Evolutionary conservation across 2,329 filamentous ascomycete species (phyloP).

Genomic region (Pestalotiopsis sp.): DNA sequence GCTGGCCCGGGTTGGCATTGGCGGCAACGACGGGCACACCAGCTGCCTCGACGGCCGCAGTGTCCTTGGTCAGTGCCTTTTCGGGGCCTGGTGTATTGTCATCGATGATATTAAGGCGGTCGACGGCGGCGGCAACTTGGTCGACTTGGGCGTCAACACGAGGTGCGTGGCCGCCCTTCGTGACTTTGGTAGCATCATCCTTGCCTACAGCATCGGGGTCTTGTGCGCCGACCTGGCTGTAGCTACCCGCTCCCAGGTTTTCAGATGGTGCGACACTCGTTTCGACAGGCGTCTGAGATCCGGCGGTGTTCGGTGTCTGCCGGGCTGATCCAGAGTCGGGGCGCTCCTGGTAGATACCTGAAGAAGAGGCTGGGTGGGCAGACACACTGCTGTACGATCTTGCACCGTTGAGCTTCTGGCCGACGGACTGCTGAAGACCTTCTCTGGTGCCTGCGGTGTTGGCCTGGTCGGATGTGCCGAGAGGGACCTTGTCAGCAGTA

Average conservation of each 20-base stretch:
- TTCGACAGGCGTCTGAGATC: conserved; percentile 16
- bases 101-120: conserved; percentile 26
- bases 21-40: conserved; percentile 27
- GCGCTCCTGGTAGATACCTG: background rate
- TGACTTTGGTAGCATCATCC: conserved; percentile 5
- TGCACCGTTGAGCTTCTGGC: conserved; percentile 21
- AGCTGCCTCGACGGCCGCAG: conserved; percentile 23
- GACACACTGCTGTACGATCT: conserved; percentile 17
- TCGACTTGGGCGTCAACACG: conserved; percentile 16
- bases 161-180: conserved; percentile 12
- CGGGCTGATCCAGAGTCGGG: conserved; percentile 1
- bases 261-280: conserved; percentile 23
- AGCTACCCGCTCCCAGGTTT: conserved; percentile 32
- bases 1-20: conserved; percentile 20
- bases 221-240: conserved; percentile 26
- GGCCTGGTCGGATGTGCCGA: conserved; percentile 20
- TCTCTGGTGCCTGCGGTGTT: conserved; percentile 27
- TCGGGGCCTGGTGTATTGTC: conserved; percentile 18
- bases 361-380: conserved; percentile 8
- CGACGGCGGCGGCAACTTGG: conserved; percentile 20
- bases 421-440: conserved; percentile 21
- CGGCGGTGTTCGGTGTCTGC: conserved; percentile 6
- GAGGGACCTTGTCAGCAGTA: conserved; percentile 16
- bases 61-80: conserved; percentile 20
- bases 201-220: conserved; percentile 17